phyloP scores from a whole-genome alignment of 169 alveolate genomes.

The Eimeria maxima region DNA sequence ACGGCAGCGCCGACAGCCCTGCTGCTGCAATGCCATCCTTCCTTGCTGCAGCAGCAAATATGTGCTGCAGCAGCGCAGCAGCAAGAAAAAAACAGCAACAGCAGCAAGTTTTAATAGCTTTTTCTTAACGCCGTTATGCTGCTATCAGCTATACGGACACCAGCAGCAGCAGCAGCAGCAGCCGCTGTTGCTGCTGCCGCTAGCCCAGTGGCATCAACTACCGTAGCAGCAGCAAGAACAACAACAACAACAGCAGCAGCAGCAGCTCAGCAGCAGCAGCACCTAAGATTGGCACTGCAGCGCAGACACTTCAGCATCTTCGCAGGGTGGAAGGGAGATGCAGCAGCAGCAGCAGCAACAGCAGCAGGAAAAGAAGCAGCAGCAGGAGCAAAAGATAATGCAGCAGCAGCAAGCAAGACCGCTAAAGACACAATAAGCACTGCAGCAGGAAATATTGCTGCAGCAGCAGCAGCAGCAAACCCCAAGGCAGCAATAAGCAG shows the following conservation, averaged over 20 bases:
- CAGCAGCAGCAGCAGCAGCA: slow-evolving; percentile 57
- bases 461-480: slow-evolving; percentile 11
- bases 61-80: slow-evolving; percentile 2
- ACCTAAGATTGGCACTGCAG: background rate
- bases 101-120: background rate
- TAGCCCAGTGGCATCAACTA: background rate
- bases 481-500: background rate
- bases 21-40: too few relatives aligned
- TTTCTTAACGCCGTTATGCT: slow-evolving; percentile 17
- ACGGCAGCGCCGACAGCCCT: too few relatives aligned
- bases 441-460: background rate
- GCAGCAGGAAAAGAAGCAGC: slow-evolving; percentile 4
- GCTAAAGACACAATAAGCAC: background rate
- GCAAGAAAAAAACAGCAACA: slow-evolving; percentile 1
- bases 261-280: slow-evolving; percentile 55
- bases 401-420: slow-evolving; percentile 11
- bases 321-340: background rate
- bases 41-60: too few relatives aligned
- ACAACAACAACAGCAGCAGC: slow-evolving; percentile 52
- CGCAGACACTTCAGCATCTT: slow-evolving; percentile 18
- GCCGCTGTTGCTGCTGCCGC: slow-evolving; percentile 6
- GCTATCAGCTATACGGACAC: background rate
- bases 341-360: slow-evolving; percentile 3
- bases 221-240: slow-evolving; percentile 27
- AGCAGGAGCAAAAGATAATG: slow-evolving; percentile 25